Conservation (phyloP, 2,329 filamentous ascomycete species). For the Pezicula neosporulosa region DNA sequence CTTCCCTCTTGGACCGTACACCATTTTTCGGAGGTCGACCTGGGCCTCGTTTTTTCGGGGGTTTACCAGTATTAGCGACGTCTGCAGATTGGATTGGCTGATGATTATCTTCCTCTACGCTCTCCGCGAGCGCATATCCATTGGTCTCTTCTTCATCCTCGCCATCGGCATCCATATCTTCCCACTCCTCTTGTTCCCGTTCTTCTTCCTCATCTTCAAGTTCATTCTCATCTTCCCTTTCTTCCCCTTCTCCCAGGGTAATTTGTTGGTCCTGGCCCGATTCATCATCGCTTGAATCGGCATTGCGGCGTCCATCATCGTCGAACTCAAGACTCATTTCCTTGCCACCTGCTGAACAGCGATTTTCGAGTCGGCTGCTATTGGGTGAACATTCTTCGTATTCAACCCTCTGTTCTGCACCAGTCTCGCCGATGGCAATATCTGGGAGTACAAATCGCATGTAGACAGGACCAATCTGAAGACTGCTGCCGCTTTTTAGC, state of each 20-base stretch:
- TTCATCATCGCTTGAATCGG: constrained; percentile 11
- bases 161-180: constrained; percentile 15
- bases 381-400: constrained; percentile 40
- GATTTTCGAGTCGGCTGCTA: constrained; percentile 34
- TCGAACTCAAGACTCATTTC: constrained; percentile 75
- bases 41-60: constrained; percentile 55
- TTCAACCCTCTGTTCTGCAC: constrained; percentile 47
- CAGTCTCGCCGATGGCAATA: constrained; percentile 52
- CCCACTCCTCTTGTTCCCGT: constrained; percentile 22
- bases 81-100: not conserved
- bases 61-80: constrained; percentile 17
- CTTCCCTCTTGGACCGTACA: constrained; percentile 76
- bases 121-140: not conserved
- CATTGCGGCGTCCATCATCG: constrained; percentile 51
- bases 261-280: constrained; percentile 20
- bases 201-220: constrained; percentile 29
- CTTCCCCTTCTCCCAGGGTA: constrained; percentile 25
- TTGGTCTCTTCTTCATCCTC: constrained; percentile 3
- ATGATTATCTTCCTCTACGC: constrained; percentile 5
- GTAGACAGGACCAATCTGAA: constrained; percentile 69
- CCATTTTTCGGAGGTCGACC: constrained; percentile 82
- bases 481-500: constrained; percentile 60
- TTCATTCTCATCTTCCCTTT: constrained; percentile 19
- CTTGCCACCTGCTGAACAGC: constrained; percentile 55
- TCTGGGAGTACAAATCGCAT: constrained; percentile 68